phyloP scores from a whole-genome alignment of 345 rosid genomes.

The Orychophragmus violaceus region DNA sequence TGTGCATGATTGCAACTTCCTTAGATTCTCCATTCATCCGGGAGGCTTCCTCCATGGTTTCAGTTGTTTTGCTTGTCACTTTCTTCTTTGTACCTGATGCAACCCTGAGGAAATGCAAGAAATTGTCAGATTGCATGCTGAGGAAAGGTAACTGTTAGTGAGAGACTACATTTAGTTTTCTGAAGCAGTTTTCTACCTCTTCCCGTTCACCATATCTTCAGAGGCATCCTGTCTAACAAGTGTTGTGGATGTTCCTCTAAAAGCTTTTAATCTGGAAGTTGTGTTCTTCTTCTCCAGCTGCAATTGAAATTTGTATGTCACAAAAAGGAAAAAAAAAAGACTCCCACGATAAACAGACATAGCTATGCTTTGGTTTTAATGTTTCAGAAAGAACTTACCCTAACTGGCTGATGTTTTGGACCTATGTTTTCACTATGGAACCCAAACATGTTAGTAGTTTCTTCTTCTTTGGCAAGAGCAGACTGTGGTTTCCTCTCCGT shows the following conservation, averaged over 20 bases:
- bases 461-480: conserved; percentile 39
- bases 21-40: conserved; percentile 20
- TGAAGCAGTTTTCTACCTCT: conserved; percentile 31
- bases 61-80: conserved; percentile 6
- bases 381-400: conserved; percentile 37
- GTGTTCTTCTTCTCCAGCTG: conserved; percentile 22
- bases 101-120: conserved; percentile 33
- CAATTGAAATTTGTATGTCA: not conserved
- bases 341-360: not conserved
- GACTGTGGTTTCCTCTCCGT: conserved; percentile 51
- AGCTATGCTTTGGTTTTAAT: not conserved
- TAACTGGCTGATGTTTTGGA: conserved; percentile 30
- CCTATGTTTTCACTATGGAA: conserved; percentile 26
- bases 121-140: not conserved
- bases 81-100: conserved; percentile 30
- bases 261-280: conserved; percentile 10
- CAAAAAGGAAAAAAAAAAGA: not conserved
- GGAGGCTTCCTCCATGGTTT: conserved; percentile 29
- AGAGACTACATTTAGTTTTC: conserved; percentile 25
- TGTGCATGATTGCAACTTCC: conserved; percentile 31
- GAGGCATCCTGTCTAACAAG: conserved; percentile 1
- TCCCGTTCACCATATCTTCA: not conserved
- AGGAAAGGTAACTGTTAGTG: not conserved
- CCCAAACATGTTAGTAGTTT: conserved; percentile 8
- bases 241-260: conserved; percentile 30